These are phyloP conservation scores for Exophiala xenobiotica DNA, from an alignment of 2,329 filamentous ascomycete genomes.

Conservation along the genomic window DNA sequence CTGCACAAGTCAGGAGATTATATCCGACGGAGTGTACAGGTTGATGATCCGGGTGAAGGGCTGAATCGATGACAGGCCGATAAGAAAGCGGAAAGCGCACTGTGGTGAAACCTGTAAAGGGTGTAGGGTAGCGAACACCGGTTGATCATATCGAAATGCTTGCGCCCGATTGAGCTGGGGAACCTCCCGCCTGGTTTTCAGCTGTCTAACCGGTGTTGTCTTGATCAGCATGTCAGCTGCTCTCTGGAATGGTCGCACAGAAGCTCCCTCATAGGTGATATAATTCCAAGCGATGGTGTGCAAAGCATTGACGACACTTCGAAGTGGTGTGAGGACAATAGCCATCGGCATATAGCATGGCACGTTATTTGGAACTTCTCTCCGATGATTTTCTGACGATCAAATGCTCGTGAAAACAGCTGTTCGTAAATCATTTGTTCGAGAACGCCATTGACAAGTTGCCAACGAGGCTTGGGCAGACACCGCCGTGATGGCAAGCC, in stretches of 20 bases:
- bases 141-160: not conserved
- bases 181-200: not conserved
- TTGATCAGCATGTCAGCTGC: not conserved
- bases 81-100: not conserved
- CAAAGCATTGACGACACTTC: not conserved
- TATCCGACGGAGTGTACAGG: no score
- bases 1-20: no score
- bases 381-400: not conserved
- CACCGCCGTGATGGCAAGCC: slow-evolving; percentile 19
- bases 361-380: not conserved
- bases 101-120: not conserved
- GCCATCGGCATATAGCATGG: not conserved
- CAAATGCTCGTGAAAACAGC: not conserved
- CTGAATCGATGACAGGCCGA: not conserved
- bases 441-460: slow-evolving; percentile 19
- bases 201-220: not conserved
- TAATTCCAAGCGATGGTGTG: not conserved
- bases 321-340: not conserved
- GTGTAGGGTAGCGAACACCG: not conserved
- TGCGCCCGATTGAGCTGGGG: not conserved
- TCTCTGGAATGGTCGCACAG: not conserved
- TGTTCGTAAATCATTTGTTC: not conserved
- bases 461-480: slow-evolving; percentile 27
- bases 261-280: not conserved
- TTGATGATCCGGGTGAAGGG: no score